A percentile compares a stretch with the other conserved stretches of the same genome.
Evolutionary conservation across 805 yeast species (phyloP).

Genomic region (Wickerhamiella parazyma): DNA sequence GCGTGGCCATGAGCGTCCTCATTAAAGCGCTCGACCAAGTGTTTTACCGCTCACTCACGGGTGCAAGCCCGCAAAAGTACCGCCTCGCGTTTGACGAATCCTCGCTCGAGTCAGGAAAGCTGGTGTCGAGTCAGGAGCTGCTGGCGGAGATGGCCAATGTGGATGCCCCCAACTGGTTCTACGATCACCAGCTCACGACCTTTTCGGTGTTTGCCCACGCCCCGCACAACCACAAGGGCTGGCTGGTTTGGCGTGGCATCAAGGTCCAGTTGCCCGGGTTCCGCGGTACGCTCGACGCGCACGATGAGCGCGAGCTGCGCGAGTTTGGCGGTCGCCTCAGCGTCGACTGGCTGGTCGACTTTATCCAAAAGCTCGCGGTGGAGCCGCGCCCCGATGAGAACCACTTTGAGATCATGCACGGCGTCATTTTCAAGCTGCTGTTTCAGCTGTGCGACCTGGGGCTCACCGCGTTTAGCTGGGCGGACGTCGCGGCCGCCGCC

Average conservation of each 20-base stretch:
- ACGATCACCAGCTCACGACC: constrained; percentile 24
- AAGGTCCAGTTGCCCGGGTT: not conserved
- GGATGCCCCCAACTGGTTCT: constrained; percentile 43
- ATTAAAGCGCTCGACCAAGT: constrained; percentile 38
- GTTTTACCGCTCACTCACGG: constrained; percentile 32
- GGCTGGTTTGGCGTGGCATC: constrained; percentile 8
- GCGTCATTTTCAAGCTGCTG: constrained; percentile 40
- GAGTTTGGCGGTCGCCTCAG: not conserved
- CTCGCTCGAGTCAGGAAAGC: constrained; percentile 11
- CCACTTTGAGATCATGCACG: constrained; percentile 52
- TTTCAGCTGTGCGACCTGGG: constrained; percentile 37
- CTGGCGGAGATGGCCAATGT: constrained; percentile 38
- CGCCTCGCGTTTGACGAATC: constrained; percentile 28
- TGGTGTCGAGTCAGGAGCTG: constrained; percentile 29
- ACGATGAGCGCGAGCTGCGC: not conserved
- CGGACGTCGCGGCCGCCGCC: constrained; percentile 39
- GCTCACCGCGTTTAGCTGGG: constrained; percentile 32
- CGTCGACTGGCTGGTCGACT: constrained; percentile 9
- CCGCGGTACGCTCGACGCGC: not conserved
- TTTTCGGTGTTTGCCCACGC: constrained; percentile 1
- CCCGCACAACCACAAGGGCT: constrained; percentile 6
- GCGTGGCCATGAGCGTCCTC: constrained; percentile 46
- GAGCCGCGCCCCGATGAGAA: constrained; percentile 43
- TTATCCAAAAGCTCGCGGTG: constrained; percentile 39
- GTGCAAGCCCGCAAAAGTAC: constrained; percentile 32